Conservation (phyloP, 2,329 filamentous ascomycete species). For the Apiospora hydei region DNA sequence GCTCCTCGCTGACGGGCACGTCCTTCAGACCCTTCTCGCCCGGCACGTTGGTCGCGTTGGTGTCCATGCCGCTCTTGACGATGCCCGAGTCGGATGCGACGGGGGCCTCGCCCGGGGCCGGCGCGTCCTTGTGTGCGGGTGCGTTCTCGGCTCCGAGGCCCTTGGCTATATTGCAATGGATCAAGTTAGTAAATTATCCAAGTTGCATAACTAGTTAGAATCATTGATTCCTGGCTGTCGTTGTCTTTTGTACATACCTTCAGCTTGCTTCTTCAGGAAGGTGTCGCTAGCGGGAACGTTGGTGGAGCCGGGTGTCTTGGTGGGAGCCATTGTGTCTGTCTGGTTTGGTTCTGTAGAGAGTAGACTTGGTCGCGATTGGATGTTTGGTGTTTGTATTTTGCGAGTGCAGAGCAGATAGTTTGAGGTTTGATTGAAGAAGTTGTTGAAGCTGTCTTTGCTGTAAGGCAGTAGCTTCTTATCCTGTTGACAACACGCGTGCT, state of each 20-base stretch:
- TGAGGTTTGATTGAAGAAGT: no score
- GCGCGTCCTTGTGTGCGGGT: slow-evolving; percentile 36
- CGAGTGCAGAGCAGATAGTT: background rate
- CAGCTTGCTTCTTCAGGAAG: slow-evolving; percentile 37
- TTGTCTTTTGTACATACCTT: slow-evolving; percentile 27
- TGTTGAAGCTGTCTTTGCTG: background rate
- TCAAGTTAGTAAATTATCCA: background rate
- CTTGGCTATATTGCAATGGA: slow-evolving; percentile 29
- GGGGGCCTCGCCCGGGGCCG: slow-evolving; percentile 35
- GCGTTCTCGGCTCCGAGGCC: slow-evolving; percentile 37
- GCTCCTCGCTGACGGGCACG: slow-evolving; percentile 33
- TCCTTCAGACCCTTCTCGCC: slow-evolving; percentile 36
- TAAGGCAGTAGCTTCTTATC: background rate
- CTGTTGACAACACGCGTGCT: background rate
- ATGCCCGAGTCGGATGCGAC: slow-evolving; percentile 37
- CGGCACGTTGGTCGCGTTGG: slow-evolving; percentile 35
- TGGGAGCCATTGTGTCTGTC: slow-evolving; percentile 30
- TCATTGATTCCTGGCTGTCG: slow-evolving; percentile 7
- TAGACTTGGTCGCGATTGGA: background rate
- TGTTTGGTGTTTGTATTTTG: background rate
- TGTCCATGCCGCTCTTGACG: slow-evolving; percentile 34
- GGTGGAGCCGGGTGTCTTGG: slow-evolving; percentile 38
- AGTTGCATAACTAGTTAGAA: background rate
- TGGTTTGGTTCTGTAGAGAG: background rate
- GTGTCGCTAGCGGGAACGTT: slow-evolving; percentile 36